A percentile compares a stretch with the other conserved stretches of the same genome.
Conservation (phyloP, 78 protist genomes). For the Isochrysis galbana region DNA sequence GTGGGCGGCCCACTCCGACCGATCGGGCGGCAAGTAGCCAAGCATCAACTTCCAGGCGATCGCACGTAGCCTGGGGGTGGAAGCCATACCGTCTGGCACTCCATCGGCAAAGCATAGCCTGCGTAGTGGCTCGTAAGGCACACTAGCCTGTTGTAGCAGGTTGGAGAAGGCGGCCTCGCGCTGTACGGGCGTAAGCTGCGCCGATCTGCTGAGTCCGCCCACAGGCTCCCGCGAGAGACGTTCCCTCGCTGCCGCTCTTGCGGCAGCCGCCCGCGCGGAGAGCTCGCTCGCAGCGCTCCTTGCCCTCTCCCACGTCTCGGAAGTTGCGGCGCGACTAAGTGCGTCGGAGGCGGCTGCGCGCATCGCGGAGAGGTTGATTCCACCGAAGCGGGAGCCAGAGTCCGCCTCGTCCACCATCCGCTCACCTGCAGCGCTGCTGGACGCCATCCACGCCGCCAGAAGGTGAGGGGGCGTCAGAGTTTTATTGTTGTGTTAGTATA, state of each 20-base stretch:
- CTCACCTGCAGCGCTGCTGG: too few species aligned
- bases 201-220: neutral
- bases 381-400: too few species aligned
- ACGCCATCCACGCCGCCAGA: too few species aligned
- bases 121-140: neutral
- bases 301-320: too few species aligned
- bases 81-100: neutral
- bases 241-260: neutral
- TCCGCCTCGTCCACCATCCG: too few species aligned
- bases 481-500: too few species aligned
- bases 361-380: too few species aligned
- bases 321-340: too few species aligned
- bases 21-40: constrained; percentile 7
- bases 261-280: too few species aligned
- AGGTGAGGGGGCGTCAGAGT: too few species aligned
- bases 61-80: neutral
- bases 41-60: neutral
- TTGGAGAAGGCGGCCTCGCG: neutral
- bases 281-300: too few species aligned
- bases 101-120: neutral
- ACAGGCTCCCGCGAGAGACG: neutral
- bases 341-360: too few species aligned
- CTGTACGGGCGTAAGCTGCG: neutral
- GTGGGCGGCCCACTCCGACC: neutral
- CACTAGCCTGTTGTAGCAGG: neutral